Conservation (phyloP, 1,284 basidiomycete species). For the Golubevia sp. region DNA sequence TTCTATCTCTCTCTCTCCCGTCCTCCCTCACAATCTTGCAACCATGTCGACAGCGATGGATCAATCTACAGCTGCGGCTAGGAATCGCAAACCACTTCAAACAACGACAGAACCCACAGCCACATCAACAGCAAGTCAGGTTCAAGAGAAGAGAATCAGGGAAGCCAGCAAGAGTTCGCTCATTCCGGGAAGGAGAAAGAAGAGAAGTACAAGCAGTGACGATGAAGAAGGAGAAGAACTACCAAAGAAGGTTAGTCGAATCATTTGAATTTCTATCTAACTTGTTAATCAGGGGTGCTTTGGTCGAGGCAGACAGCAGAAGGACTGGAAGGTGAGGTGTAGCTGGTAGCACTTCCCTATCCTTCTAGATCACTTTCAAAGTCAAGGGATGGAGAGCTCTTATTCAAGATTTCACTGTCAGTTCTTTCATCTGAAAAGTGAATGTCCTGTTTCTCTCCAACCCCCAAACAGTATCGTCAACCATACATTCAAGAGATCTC, state of each 20-base stretch:
- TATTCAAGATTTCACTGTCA: no score
- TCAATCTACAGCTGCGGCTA: neutral
- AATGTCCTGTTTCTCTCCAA: no score
- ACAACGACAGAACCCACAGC: neutral
- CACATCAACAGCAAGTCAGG: neutral
- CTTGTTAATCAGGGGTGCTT: no score
- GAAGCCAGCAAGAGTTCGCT: neutral
- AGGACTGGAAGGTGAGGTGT: no score
- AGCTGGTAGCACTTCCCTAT: no score
- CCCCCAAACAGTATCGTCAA: no score
- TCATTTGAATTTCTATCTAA: no score
- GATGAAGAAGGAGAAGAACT: neutral
- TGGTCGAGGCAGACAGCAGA: no score
- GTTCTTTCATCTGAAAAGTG: no score
- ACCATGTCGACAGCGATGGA: neutral
- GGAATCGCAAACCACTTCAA: neutral
- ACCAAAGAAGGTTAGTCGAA: neutral
- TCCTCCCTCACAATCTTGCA: neutral
- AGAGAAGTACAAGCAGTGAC: neutral
- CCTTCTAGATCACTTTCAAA: no score
- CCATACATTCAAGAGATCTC: no score
- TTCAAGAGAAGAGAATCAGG: neutral
- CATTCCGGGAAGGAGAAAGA: neutral
- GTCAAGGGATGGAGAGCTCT: no score
- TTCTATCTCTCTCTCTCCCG: neutral